Percentiles rank a stretch among this genome's conserved stretches.
phyloP scores from a whole-genome alignment of 2,329 filamentous ascomycete genomes.

The Sporothrix sp. region DNA sequence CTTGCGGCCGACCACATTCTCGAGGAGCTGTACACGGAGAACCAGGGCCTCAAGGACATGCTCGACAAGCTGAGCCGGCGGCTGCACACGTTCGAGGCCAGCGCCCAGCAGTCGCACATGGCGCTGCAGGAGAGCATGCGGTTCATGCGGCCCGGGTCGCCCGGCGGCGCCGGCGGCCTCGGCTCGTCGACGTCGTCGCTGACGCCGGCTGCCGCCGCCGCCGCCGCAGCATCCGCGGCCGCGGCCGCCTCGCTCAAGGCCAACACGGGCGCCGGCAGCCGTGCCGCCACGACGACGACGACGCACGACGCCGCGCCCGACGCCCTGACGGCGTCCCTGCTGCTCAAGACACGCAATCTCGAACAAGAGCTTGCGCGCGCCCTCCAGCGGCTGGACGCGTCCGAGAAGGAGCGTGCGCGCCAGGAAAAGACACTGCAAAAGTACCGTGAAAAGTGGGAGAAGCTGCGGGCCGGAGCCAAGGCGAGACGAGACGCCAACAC shows the following conservation, averaged over 20 bases:
- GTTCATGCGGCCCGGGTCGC: constrained; percentile 49
- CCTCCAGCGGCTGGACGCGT: constrained; percentile 51
- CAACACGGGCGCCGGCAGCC: constrained; percentile 8
- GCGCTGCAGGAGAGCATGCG: constrained; percentile 76
- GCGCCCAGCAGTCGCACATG: constrained; percentile 77
- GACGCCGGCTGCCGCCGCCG: constrained; percentile 7
- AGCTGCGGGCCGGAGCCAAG: constrained; percentile 51
- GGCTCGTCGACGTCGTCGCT: constrained; percentile 6
- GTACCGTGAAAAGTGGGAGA: constrained; percentile 53
- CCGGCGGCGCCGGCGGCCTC: constrained; percentile 22
- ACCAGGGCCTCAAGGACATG: constrained; percentile 72
- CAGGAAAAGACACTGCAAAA: constrained; percentile 47
- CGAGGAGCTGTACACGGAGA: constrained; percentile 85
- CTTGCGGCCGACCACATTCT: constrained; percentile 50
- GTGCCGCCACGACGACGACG: neutral
- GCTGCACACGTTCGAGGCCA: constrained; percentile 87
- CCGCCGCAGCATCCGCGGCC: neutral
- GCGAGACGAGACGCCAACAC: constrained; percentile 39
- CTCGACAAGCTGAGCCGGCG: constrained; percentile 79
- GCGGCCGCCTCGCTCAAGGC: constrained; percentile 5
- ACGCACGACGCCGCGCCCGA: neutral
- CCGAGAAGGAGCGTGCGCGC: constrained; percentile 53
- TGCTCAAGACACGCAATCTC: constrained; percentile 39
- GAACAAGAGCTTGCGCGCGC: constrained; percentile 54
- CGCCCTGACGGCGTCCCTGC: constrained; percentile 34